These are phyloP conservation scores for Xylaria sp. DNA, from an alignment of 2,329 filamentous ascomycete species.

Conservation along the genomic window DNA sequence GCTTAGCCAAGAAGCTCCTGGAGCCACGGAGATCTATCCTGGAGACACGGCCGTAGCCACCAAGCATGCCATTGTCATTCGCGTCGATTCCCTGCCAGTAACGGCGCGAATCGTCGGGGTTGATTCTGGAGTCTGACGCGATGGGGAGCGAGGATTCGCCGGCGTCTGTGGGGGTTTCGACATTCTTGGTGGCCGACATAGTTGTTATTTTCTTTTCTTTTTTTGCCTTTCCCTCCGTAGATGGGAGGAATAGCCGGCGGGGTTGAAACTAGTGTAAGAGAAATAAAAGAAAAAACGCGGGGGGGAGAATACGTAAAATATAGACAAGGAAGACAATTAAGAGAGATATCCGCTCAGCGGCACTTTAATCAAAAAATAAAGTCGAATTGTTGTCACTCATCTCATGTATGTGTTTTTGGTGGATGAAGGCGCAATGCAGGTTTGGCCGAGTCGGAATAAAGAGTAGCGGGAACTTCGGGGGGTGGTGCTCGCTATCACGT, in stretches of 20 bases:
- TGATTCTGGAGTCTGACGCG: constrained; percentile 40
- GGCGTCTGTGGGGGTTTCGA: constrained; percentile 5
- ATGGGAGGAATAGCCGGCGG: neutral
- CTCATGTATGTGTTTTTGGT: neutral
- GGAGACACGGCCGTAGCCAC: constrained; percentile 73
- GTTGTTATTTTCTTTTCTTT: constrained; percentile 2
- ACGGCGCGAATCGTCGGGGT: constrained; percentile 49
- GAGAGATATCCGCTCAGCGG: neutral
- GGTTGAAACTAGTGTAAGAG: neutral
- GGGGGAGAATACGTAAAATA: neutral
- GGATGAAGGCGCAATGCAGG: neutral
- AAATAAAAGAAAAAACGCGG: neutral
- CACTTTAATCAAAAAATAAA: neutral
- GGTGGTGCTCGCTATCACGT: constrained; percentile 9
- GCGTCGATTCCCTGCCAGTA: constrained; percentile 61
- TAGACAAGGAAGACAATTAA: neutral
- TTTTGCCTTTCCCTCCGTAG: neutral
- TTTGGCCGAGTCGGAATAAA: neutral
- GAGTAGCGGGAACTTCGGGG: neutral
- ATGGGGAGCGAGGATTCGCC: neutral
- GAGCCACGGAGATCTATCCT: constrained; percentile 77
- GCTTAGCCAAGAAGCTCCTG: constrained; percentile 75
- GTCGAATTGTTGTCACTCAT: neutral
- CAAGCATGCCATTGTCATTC: constrained; percentile 78
- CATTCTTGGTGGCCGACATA: constrained; percentile 27